Base-by-base conservation (phyloP, 148 eudicot species). In the Dianthus caryophyllus region DNA sequence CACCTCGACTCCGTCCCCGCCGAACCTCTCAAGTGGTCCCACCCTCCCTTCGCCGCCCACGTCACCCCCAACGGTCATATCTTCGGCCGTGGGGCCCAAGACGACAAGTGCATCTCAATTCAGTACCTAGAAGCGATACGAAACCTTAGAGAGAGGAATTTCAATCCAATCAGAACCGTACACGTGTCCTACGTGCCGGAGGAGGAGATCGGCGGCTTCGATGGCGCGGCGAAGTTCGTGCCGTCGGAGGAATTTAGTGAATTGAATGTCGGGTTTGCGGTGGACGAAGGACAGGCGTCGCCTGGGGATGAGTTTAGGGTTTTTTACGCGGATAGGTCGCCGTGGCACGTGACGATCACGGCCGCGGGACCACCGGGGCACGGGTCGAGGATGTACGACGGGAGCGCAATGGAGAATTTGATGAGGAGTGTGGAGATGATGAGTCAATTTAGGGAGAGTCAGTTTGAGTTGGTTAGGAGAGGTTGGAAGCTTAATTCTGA, bases 1-100 rank as follows among this genome's bases (percentile, higher is more conserved):
- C 98, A 93, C 74, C 82, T 93, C 48, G 98, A 93, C 60, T 93
- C 96, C 22, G 96, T 89, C 76, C 96, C 99, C 18, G 90, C 90
- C 36, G 97, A 90, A 77, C 83, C 86, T 67, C 43, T 71, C 49
- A 83, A 88, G 69, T 94, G 96, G 99, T 0, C 6, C 65, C 84
- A 88, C 71, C 76, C 74, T 2, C 97, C 97, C 21, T 94, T 88
- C 80, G 61, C 83, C 48, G 97, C 88, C 46, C 31, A 66, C 66
- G 67, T 67, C 0, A 44, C 84, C 31, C 2, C 75, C 49, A 81
- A 82, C 13, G 97, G 99, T 2, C 69, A 63, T 12, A 88, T 94
- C 56, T 90, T 70, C 65, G 96, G 84, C 9, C 84, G 97, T 2
- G 99, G 96, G 6, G 87, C 99, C 10, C 93, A 94, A 64, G 99